phyloP scores from a whole-genome alignment of 176 grass and related monocot genomes.

The Olyra latifolia region DNA sequence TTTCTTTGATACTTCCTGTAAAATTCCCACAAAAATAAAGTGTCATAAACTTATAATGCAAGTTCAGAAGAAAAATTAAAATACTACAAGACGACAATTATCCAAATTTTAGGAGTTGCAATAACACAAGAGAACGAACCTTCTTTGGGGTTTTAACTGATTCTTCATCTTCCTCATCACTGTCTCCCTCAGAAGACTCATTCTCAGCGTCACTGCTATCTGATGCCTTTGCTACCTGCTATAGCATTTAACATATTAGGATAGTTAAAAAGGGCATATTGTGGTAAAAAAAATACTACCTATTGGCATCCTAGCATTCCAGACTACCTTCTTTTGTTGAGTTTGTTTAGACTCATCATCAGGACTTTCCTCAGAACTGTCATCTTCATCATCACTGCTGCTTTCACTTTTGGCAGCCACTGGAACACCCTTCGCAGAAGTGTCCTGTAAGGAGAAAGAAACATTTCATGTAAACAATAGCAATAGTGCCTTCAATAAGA shows the following conservation, averaged over 20 bases:
- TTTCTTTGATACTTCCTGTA: slow-evolving; percentile 41
- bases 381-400: slow-evolving; percentile 49
- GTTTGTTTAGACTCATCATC: slow-evolving; percentile 52
- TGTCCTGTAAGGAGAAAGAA: slow-evolving; percentile 29
- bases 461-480: background rate
- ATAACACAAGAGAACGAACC: slow-evolving; percentile 7
- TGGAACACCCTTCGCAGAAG: slow-evolving; percentile 21
- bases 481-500: background rate
- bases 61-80: background rate
- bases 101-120: background rate
- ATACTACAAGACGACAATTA: background rate
- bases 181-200: slow-evolving; percentile 44
- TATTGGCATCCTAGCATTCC: background rate
- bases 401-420: slow-evolving; percentile 44
- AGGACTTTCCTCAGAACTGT: slow-evolving; percentile 54
- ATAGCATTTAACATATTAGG: slow-evolving; percentile 4
- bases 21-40: background rate
- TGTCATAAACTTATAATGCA: background rate
- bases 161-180: slow-evolving; percentile 45
- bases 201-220: slow-evolving; percentile 41
- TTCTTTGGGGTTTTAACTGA: slow-evolving; percentile 53
- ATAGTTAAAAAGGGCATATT: background rate
- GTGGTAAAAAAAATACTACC: background rate
- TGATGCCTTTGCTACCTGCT: slow-evolving; percentile 11
- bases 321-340: slow-evolving; percentile 33